Evolutionary conservation across 1,284 basidiomycete species (phyloP).

Genomic region (Ceratobasidium sp.): DNA sequence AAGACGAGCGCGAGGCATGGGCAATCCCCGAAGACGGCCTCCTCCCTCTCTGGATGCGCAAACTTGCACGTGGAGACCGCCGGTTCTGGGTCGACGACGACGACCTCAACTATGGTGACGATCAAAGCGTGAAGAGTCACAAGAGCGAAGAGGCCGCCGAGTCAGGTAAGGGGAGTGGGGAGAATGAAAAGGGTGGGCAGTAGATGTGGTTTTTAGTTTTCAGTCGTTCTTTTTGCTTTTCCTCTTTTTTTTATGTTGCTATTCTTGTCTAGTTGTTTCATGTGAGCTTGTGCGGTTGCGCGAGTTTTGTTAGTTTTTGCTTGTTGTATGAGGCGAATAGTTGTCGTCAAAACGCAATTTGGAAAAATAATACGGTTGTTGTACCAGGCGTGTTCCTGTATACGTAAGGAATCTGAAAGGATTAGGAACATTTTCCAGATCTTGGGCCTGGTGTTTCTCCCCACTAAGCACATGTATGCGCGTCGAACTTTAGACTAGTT

Average conservation of each 20-base stretch:
- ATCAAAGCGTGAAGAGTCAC: slow-evolving; percentile 17
- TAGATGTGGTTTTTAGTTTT: slow-evolving; percentile 10
- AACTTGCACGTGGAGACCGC: slow-evolving; percentile 52
- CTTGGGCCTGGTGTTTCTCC: no score
- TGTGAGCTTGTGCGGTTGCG: background rate
- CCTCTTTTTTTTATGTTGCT: background rate
- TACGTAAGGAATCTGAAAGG: no score
- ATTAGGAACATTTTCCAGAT: no score
- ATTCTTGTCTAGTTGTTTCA: slow-evolving; percentile 4
- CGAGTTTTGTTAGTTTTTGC: background rate
- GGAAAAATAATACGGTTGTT: slow-evolving; percentile 28
- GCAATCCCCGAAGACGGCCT: slow-evolving; percentile 73
- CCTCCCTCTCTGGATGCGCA: slow-evolving; percentile 75
- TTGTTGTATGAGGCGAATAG: background rate
- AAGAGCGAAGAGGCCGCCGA: slow-evolving; percentile 7
- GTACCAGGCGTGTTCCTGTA: background rate
- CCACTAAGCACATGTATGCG: no score
- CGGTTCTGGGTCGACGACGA: slow-evolving; percentile 52
- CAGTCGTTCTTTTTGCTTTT: slow-evolving; percentile 16
- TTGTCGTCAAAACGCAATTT: background rate
- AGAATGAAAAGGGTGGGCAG: slow-evolving; percentile 23
- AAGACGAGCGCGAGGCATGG: slow-evolving; percentile 72
- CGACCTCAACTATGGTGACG: background rate
- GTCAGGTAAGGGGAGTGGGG: slow-evolving; percentile 33
- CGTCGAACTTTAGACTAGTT: no score